Evolutionary conservation across 352 stramenopile genomes (phyloP).

Genomic region (Phytopythium vexans): DNA sequence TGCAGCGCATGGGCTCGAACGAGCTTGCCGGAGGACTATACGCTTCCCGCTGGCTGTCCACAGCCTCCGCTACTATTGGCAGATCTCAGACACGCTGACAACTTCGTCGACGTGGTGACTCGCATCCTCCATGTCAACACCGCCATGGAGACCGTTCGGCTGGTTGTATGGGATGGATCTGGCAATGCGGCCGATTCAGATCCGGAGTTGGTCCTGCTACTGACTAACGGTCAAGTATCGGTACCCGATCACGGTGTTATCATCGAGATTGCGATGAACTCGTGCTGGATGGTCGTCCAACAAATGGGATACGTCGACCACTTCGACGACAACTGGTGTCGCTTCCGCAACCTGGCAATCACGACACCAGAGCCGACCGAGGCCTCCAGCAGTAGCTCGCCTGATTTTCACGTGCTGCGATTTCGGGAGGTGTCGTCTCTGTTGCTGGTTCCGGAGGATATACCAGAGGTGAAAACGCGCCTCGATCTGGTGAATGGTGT

Average conservation of each 20-base stretch:
- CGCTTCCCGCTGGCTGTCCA: constrained; percentile 46
- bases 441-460: constrained; percentile 48
- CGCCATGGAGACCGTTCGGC: constrained; percentile 19
- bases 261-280: constrained; percentile 64
- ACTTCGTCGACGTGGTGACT: constrained; percentile 63
- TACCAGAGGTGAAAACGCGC: constrained; percentile 44
- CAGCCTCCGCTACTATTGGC: constrained; percentile 33
- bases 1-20: constrained; percentile 44
- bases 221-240: constrained; percentile 12
- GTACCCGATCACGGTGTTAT: constrained; percentile 38
- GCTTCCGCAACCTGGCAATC: constrained; percentile 69
- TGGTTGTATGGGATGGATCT: constrained; percentile 75
- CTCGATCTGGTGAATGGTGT: constrained; percentile 5
- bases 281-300: constrained; percentile 58
- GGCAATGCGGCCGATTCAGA: constrained; percentile 19
- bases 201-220: constrained; percentile 7
- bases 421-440: constrained; percentile 73
- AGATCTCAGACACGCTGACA: constrained; percentile 38
- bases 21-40: constrained; percentile 36
- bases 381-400: constrained; percentile 5
- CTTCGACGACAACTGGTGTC: constrained; percentile 41
- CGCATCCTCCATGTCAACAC: constrained; percentile 46
- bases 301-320: constrained; percentile 47
- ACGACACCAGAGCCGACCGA: constrained; percentile 24
- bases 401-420: constrained; percentile 25